Percentiles rank a stretch among this genome's conserved stretches.
These are phyloP conservation scores for Gossypium schwendimanii DNA, from an alignment of 441 rosid genomes.

Conservation along the genomic window DNA sequence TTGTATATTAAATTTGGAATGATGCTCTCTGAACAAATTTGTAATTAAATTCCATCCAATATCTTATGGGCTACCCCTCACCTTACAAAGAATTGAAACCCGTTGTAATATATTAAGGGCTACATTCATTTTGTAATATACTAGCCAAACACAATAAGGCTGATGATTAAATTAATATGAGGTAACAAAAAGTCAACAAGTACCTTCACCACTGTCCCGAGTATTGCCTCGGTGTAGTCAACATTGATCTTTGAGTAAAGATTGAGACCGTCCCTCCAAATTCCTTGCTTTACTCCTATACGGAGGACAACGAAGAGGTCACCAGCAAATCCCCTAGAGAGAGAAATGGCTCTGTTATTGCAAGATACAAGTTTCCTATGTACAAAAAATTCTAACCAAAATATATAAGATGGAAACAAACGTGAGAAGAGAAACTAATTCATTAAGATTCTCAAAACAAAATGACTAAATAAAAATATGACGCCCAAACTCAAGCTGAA, in stretches of 20 bases:
- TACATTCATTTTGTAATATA: background rate
- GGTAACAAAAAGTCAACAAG: background rate
- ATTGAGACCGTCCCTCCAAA: constrained; percentile 69
- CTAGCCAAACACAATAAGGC: background rate
- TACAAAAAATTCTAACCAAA: background rate
- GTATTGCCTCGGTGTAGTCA: constrained; percentile 77
- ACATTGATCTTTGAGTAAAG: constrained; percentile 66
- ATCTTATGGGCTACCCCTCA: background rate
- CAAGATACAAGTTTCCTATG: background rate
- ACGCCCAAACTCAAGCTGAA: background rate
- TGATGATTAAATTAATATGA: background rate
- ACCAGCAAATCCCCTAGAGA: constrained; percentile 58
- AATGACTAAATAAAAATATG: background rate
- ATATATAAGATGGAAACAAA: constrained; percentile 3
- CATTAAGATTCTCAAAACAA: background rate
- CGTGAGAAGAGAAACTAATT: background rate
- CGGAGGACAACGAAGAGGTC: constrained; percentile 62
- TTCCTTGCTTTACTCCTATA: constrained; percentile 65
- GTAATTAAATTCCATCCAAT: background rate
- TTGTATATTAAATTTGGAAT: background rate
- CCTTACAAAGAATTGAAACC: background rate
- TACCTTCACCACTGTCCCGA: constrained; percentile 68
- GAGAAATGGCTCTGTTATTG: background rate
- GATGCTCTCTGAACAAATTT: background rate
- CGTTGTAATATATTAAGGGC: background rate